These are phyloP conservation scores for Amanita pseudoporphyria DNA, from an alignment of 768 basidiomycete genomes.

Conservation along the genomic window DNA sequence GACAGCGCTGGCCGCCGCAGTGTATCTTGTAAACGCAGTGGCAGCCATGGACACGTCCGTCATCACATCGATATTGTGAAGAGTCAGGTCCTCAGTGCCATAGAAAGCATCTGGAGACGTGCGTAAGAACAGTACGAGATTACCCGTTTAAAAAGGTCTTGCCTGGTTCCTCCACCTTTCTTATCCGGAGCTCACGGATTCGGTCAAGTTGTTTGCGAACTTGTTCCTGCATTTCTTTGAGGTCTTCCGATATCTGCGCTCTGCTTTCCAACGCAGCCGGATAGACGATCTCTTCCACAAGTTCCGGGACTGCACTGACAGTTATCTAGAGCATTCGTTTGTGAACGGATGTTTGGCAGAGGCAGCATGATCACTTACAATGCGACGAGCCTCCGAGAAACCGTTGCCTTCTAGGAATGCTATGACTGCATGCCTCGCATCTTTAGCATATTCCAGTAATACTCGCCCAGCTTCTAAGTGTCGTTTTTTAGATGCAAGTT, in stretches of 20 bases:
- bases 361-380: conserved; percentile 38
- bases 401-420: conserved; percentile 72
- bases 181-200: conserved; percentile 67
- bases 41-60: conserved; percentile 87
- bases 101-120: conserved; percentile 54
- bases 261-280: conserved; percentile 73
- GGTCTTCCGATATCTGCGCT: conserved; percentile 69
- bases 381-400: conserved; percentile 82
- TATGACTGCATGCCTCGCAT: conserved; percentile 68
- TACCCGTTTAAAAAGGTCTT: conserved; percentile 13
- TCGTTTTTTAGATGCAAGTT: conserved; percentile 71
- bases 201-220: conserved; percentile 73
- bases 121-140: neutral
- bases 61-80: conserved; percentile 93
- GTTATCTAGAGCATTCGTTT: conserved; percentile 37
- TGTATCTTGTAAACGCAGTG: conserved; percentile 92
- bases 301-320: conserved; percentile 41
- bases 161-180: conserved; percentile 82
- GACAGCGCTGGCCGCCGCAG: conserved; percentile 68
- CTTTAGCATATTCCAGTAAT: conserved; percentile 72
- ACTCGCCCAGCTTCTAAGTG: conserved; percentile 75
- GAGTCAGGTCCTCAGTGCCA: conserved; percentile 62
- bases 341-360: neutral
- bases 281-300: conserved; percentile 64
- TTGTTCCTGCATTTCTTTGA: conserved; percentile 82